These are phyloP conservation scores for Kitagawia praeruptora DNA, from an alignment of 129 eudicot genomes.

Conservation along the genomic window DNA sequence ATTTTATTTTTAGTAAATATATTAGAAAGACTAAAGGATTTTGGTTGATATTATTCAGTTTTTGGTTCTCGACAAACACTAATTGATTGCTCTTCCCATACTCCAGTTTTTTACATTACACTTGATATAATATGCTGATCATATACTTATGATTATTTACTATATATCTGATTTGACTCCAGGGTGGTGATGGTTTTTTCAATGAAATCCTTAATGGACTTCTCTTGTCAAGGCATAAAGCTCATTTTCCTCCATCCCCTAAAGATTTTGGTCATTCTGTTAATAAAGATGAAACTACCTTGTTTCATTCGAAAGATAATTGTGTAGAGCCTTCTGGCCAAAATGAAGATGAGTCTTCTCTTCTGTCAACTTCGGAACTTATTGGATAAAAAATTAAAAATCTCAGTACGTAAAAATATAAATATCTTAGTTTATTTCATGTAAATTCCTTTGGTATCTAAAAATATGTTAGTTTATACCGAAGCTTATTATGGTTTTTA, in stretches of 20 bases:
- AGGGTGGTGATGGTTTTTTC: constrained; percentile 99
- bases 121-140: background rate
- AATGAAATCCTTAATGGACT: constrained; percentile 83
- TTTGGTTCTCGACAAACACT: background rate
- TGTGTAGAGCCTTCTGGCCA: constrained; percentile 29
- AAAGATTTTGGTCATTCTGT: constrained; percentile 36
- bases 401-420: constrained; percentile 32
- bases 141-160: background rate
- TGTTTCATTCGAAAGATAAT: constrained; percentile 30
- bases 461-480: background rate
- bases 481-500: constrained; percentile 17
- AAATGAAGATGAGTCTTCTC: constrained; percentile 58
- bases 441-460: background rate
- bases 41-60: background rate
- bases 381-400: constrained; percentile 29
- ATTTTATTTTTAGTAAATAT: background rate
- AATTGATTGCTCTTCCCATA: background rate
- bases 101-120: background rate
- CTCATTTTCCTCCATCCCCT: constrained; percentile 75
- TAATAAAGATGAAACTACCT: constrained; percentile 27
- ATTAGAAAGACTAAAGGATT: background rate
- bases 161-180: constrained; percentile 12
- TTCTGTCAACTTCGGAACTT: constrained; percentile 37
- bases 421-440: background rate
- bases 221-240: constrained; percentile 82